A percentile compares a stretch with the other conserved stretches of the same genome.
phyloP scores from a whole-genome alignment of 1,284 basidiomycete genomes.

The Inonotus obliquus region DNA sequence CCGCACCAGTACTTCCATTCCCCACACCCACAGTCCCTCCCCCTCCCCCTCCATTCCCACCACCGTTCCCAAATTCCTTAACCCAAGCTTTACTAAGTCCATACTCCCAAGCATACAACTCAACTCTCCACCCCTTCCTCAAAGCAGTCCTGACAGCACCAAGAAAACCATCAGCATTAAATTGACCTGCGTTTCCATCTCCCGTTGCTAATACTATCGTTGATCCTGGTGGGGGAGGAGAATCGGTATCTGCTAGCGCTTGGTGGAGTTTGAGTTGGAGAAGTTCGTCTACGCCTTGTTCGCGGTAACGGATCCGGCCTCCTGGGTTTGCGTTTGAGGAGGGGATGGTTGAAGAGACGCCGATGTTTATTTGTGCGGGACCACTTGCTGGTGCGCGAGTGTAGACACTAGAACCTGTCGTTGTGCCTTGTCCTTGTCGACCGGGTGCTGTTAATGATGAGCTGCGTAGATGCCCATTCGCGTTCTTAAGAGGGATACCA shows the following conservation, averaged over 20 bases:
- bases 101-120: constrained; percentile 82
- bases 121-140: constrained; percentile 82
- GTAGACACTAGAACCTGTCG: not conserved
- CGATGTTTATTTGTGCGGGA: not conserved
- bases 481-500: not conserved
- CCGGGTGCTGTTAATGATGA: constrained; percentile 2
- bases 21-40: too few species aligned
- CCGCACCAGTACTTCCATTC: not conserved
- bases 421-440: not conserved
- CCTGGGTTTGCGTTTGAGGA: not conserved
- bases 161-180: constrained; percentile 83
- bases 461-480: constrained; percentile 8
- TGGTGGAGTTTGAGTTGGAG: constrained; percentile 85
- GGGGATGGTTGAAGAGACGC: not conserved
- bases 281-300: constrained; percentile 86
- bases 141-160: constrained; percentile 79
- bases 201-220: constrained; percentile 88
- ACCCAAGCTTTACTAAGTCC: constrained; percentile 71
- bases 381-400: constrained; percentile 1
- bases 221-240: constrained; percentile 51
- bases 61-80: constrained; percentile 51
- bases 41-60: too few species aligned
- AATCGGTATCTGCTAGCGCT: constrained; percentile 65
- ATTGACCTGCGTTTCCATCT: constrained; percentile 84
- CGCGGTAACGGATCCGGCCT: constrained; percentile 50